Evolutionary conservation across 345 rosid genomes (phyloP).

Genomic region (Anacardium occidentale): DNA sequence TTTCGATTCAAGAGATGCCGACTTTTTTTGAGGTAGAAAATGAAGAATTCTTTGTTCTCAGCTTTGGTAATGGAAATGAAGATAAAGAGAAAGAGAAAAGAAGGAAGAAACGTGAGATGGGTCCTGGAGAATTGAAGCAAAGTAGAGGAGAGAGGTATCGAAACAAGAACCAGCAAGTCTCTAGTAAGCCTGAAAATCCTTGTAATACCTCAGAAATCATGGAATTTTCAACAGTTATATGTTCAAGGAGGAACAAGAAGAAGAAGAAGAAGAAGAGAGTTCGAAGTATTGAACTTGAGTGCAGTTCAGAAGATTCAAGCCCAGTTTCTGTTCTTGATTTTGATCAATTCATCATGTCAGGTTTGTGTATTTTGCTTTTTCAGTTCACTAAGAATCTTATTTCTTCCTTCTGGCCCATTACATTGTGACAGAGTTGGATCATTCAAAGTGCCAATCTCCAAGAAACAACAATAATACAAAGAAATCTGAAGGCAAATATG

Average conservation of each 20-base stretch:
- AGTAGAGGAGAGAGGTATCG: constrained; percentile 26
- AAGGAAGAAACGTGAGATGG: constrained; percentile 23
- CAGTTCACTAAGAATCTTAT: not conserved
- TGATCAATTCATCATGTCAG: constrained; percentile 43
- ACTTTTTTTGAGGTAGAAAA: constrained; percentile 60
- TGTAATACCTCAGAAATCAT: constrained; percentile 2
- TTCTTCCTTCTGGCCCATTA: not conserved
- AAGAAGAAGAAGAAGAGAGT: constrained; percentile 30
- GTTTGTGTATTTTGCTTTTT: constrained; percentile 23
- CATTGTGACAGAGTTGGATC: constrained; percentile 24
- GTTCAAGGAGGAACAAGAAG: constrained; percentile 30
- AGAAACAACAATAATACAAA: constrained; percentile 17
- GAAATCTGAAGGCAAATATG: constrained; percentile 15
- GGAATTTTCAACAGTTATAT: constrained; percentile 1
- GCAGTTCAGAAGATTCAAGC: constrained; percentile 64
- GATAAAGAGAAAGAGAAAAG: constrained; percentile 16
- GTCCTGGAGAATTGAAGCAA: constrained; percentile 33
- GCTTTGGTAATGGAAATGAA: constrained; percentile 42
- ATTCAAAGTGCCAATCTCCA: constrained; percentile 8
- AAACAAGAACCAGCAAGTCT: constrained; percentile 17
- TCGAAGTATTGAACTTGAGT: constrained; percentile 37
- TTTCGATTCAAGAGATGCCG: constrained; percentile 39
- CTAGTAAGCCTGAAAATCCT: not conserved
- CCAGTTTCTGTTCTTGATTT: constrained; percentile 91
- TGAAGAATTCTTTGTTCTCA: constrained; percentile 60